A percentile compares a stretch with the other conserved stretches of the same genome.
Evolutionary conservation across 768 basidiomycete genomes (phyloP).

Genomic region (Pholiota molesta): DNA sequence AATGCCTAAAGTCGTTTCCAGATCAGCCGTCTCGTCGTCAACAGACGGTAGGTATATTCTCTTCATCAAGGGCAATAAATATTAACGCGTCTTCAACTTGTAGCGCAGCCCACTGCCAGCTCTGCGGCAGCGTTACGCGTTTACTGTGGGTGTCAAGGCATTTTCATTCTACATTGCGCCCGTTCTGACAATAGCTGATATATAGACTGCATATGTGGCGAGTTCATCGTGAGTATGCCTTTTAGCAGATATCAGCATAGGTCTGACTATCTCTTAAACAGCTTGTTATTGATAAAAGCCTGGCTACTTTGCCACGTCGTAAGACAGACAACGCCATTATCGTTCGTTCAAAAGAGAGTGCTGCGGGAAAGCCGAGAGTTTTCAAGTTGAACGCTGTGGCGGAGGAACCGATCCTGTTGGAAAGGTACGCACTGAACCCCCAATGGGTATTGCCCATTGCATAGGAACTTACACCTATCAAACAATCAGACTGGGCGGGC

Average conservation of each 20-base stretch:
- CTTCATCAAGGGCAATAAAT: not conserved
- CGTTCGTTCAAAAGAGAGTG: constrained; percentile 71
- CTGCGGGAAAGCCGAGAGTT: constrained; percentile 58
- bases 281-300: constrained; percentile 82
- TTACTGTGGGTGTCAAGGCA: constrained; percentile 61
- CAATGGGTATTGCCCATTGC: not conserved
- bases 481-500: constrained; percentile 56
- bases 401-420: constrained; percentile 71
- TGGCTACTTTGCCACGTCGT: constrained; percentile 68
- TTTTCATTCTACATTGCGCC: not conserved
- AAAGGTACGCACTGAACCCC: constrained; percentile 56
- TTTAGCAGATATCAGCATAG: not conserved
- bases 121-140: constrained; percentile 78
- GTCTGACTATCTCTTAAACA: constrained; percentile 27
- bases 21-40: constrained; percentile 87
- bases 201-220: constrained; percentile 85
- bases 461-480: not conserved
- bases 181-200: not conserved
- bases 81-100: constrained; percentile 14
- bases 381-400: constrained; percentile 87
- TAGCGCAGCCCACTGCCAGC: constrained; percentile 80
- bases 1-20: constrained; percentile 94
- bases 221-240: constrained; percentile 70
- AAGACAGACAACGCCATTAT: constrained; percentile 82
- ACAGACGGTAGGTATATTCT: constrained; percentile 64